Conservation (phyloP, 163 green algal genomes). For the Scenedesmus sp. region DNA sequence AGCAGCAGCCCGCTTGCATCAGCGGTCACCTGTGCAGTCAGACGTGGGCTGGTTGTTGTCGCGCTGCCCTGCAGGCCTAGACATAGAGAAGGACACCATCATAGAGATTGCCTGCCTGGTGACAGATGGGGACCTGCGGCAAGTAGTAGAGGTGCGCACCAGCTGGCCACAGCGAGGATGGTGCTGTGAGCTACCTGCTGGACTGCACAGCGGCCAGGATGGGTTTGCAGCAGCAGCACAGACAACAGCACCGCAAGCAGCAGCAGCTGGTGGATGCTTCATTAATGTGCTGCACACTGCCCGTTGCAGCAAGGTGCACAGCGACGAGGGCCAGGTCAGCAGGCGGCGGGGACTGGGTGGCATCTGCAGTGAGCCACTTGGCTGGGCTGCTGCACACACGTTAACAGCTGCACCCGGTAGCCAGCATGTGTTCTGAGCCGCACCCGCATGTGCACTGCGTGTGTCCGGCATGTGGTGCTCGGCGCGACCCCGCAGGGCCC, state of each 20-base stretch:
- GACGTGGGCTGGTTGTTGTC: not conserved
- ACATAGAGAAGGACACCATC: slow-evolving; percentile 87
- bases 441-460: not conserved
- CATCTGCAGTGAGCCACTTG: not conserved
- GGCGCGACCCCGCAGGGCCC: slow-evolving; percentile 78
- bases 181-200: not conserved
- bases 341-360: not conserved
- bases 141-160: slow-evolving; percentile 68
- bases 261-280: not conserved
- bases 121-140: slow-evolving; percentile 85
- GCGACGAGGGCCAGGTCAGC: not conserved
- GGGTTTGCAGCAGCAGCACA: not conserved
- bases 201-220: not conserved
- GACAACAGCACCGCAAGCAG: not conserved
- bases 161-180: not conserved
- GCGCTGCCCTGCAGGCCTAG: slow-evolving; percentile 75
- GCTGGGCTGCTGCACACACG: not conserved
- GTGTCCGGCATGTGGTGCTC: too few relatives aligned
- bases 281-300: not conserved
- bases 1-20: not conserved
- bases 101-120: slow-evolving; percentile 95
- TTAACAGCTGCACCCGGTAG: not conserved
- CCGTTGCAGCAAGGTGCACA: not conserved
- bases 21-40: not conserved
- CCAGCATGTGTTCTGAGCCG: not conserved